phyloP scores from a whole-genome alignment of 345 rosid species.

The Salix brachista region DNA sequence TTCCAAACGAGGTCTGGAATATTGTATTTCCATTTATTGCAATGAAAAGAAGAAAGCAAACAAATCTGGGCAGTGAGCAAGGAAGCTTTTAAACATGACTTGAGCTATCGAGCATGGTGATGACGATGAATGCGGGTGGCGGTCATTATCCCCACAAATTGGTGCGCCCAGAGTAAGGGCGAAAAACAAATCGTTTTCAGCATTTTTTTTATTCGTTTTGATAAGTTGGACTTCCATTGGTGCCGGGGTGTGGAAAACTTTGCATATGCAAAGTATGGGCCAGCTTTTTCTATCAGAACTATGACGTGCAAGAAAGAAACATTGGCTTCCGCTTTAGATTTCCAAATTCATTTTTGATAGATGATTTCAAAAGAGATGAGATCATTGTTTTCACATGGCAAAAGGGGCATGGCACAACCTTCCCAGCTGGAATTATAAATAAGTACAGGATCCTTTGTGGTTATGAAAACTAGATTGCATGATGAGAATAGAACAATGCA shows the following conservation, averaged over 20 bases:
- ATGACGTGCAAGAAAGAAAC: not conserved
- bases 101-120: not conserved
- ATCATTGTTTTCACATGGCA: not conserved
- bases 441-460: not conserved
- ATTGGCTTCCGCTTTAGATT: not conserved
- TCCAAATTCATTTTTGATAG: not conserved
- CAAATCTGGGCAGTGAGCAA: not conserved
- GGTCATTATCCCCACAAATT: conserved; percentile 15
- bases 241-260: not conserved
- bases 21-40: not conserved
- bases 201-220: not conserved
- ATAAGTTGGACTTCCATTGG: not conserved
- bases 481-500: not conserved
- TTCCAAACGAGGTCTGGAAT: not conserved
- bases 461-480: not conserved
- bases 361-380: not conserved
- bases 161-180: not conserved
- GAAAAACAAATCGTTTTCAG: conserved; percentile 5
- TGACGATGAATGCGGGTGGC: conserved; percentile 6
- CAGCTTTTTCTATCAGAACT: not conserved
- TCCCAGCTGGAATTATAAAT: not conserved
- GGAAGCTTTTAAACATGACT: not conserved
- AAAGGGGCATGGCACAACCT: not conserved
- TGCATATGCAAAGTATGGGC: not conserved
- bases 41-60: not conserved